These are phyloP conservation scores for Phytophthora pistaciae DNA, from an alignment of 352 stramenopile genomes.

Conservation along the genomic window DNA sequence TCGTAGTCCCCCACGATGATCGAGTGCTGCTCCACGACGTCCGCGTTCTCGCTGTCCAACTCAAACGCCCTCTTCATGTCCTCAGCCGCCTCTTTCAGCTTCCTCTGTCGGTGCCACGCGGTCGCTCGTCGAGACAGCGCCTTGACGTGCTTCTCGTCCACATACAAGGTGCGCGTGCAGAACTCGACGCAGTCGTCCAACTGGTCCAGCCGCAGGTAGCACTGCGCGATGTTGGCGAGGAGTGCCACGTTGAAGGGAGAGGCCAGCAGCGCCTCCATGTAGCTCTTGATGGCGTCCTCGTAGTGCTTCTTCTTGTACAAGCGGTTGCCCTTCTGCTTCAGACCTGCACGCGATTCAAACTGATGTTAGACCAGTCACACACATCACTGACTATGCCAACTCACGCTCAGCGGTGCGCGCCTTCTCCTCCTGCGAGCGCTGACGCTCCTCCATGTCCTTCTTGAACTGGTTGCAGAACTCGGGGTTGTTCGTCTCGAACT, in stretches of 20 bases:
- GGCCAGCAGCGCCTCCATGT: slow-evolving; percentile 76
- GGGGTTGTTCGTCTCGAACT: slow-evolving; percentile 82
- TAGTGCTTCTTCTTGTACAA: slow-evolving; percentile 75
- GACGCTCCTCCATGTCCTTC: slow-evolving; percentile 70
- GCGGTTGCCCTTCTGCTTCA: slow-evolving; percentile 64
- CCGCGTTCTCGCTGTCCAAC: slow-evolving; percentile 59
- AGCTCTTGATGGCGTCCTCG: slow-evolving; percentile 55
- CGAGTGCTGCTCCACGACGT: slow-evolving; percentile 77
- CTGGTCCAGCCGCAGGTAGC: slow-evolving; percentile 55
- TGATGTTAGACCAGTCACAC: background rate
- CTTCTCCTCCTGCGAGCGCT: slow-evolving; percentile 64
- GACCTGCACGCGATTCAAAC: slow-evolving; percentile 39
- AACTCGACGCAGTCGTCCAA: slow-evolving; percentile 79
- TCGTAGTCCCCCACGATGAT: slow-evolving; percentile 81
- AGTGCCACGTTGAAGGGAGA: slow-evolving; percentile 67
- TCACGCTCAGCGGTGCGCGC: slow-evolving; percentile 61
- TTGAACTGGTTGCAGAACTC: slow-evolving; percentile 86
- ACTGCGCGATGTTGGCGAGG: slow-evolving; percentile 80
- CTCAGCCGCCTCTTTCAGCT: slow-evolving; percentile 51
- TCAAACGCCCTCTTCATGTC: slow-evolving; percentile 63
- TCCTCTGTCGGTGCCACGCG: slow-evolving; percentile 59
- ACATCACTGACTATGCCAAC: background rate
- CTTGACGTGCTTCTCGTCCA: slow-evolving; percentile 70
- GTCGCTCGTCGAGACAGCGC: slow-evolving; percentile 71
- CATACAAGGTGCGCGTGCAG: slow-evolving; percentile 67